Conservation (phyloP, 768 basidiomycete species). For the Amanita subjunquillea region DNA sequence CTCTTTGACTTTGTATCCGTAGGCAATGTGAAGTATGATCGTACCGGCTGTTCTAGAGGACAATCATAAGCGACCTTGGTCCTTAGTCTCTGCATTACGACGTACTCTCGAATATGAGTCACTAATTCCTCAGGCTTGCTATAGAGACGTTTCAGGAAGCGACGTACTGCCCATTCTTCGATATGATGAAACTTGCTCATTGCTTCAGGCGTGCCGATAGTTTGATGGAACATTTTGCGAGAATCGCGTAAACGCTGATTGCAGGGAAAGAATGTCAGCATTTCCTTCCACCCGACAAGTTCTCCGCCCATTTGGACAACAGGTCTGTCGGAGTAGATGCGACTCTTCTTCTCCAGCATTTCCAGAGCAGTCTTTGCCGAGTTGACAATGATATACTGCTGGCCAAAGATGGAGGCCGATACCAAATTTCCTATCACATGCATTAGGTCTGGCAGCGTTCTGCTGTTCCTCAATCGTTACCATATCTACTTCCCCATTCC, state of each 20-base stretch:
- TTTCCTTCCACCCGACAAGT: constrained; percentile 30
- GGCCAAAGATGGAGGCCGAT: background rate
- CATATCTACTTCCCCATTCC: constrained; percentile 31
- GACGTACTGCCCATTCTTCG: constrained; percentile 28
- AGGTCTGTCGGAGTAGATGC: constrained; percentile 49
- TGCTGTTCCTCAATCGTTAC: constrained; percentile 10
- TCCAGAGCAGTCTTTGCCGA: constrained; percentile 28
- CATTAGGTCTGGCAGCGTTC: background rate
- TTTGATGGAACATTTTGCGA: constrained; percentile 29
- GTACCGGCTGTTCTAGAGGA: constrained; percentile 1
- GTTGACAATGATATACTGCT: constrained; percentile 31
- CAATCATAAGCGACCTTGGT: background rate
- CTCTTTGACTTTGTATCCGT: constrained; percentile 19
- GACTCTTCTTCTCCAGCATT: constrained; percentile 42
- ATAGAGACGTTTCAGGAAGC: constrained; percentile 28
- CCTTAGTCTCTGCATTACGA: background rate
- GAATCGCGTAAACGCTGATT: constrained; percentile 29
- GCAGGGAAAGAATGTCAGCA: constrained; percentile 24
- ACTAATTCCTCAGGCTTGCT: constrained; percentile 22
- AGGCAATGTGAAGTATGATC: constrained; percentile 19
- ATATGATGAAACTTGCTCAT: constrained; percentile 27
- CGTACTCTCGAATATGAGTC: constrained; percentile 27
- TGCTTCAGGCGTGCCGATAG: constrained; percentile 26
- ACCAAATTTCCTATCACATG: background rate
- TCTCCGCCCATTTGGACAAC: constrained; percentile 29